Conservation (phyloP, 2,329 filamentous ascomycete species). For the Venturia oleaginea region DNA sequence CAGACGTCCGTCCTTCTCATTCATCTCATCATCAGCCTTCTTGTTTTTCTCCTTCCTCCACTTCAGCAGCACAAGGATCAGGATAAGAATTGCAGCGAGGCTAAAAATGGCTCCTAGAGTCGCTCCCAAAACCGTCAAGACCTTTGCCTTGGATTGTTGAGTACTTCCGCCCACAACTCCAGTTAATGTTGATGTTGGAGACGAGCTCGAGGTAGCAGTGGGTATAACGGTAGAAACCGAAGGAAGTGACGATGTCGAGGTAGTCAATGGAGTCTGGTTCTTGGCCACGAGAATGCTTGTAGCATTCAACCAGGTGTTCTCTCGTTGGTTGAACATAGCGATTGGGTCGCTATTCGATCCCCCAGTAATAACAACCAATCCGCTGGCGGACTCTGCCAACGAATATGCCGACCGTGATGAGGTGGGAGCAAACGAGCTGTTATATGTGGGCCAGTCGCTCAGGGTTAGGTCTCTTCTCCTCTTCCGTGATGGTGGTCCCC, state of each 20-base stretch:
- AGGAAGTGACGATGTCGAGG: conserved; percentile 21
- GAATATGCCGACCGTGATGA: conserved; percentile 59
- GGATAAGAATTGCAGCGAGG: conserved; percentile 58
- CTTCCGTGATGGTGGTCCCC: conserved; percentile 4
- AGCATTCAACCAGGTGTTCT: conserved; percentile 72
- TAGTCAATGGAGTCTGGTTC: conserved; percentile 26
- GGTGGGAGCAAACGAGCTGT: conserved; percentile 61
- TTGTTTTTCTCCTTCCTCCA: conserved; percentile 49
- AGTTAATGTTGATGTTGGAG: conserved; percentile 28
- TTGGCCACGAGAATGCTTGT: conserved; percentile 50
- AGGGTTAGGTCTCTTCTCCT: conserved; percentile 46
- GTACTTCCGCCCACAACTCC: conserved; percentile 25
- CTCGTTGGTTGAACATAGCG: conserved; percentile 64
- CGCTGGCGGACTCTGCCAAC: conserved; percentile 56
- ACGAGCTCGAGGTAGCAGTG: conserved; percentile 25
- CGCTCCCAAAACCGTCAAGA: conserved; percentile 62
- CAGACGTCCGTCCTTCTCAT: conserved; percentile 34
- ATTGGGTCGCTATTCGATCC: conserved; percentile 60
- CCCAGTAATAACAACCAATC: conserved; percentile 68
- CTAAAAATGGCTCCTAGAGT: conserved; percentile 76
- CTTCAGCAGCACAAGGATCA: conserved; percentile 61
- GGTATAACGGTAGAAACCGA: conserved; percentile 19
- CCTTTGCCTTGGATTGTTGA: conserved; percentile 36
- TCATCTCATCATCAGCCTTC: conserved; percentile 51
- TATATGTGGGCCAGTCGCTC: conserved; percentile 67